Evolutionary conservation across 768 basidiomycete genomes (phyloP), one percentile per base, ranked within the genome.

Genomic region (Roridomyces roridus): DNA sequence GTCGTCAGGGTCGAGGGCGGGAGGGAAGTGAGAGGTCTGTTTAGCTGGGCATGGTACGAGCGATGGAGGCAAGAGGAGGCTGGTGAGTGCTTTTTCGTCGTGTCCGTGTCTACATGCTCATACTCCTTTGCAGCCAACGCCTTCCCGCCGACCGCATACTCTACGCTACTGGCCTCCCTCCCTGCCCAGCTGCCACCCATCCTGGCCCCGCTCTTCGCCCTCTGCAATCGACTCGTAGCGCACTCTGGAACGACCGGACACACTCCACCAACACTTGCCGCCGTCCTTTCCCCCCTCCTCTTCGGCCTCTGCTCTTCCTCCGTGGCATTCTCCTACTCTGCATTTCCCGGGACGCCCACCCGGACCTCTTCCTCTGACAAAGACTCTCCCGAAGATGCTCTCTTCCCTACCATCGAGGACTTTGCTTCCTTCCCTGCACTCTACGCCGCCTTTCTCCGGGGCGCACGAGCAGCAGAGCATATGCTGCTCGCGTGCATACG

Each of bases 401-500:
- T 60, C 9, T 55, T 47, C 37, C 59, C 59, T 15, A 60, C 59
- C 1, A 23, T 56, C 25, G 59, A 60, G 24, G 59, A 60, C 40
- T 61, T 56, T 25, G 28, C 29, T 34, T 23, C 41, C 7, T 84
- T 88, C 73, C 76, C 82, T 51, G 77, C 77, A 50, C 82, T 84
- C 8, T 92, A 91, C 68, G 67, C 77, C 20, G 78, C 81, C 60
- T 98, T 94, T 69, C 84, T 96, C 28, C 87, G 91, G 41, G 82
- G 92, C 15, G 88, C 89, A 5, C 85, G 88, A 31, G 96, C 96
- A 1, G 91, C 91, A 65, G 96, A 99, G 68, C 96, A 99, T 63
- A 78, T 99, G 45, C 77, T 98, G n/a, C 83, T 98, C 12, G 83
- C 92, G 0, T 96, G 89, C 70, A 88, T 98, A 55, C 86, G 96